Conservation (phyloP, 768 basidiomycete species). For the Mycena galopus region DNA sequence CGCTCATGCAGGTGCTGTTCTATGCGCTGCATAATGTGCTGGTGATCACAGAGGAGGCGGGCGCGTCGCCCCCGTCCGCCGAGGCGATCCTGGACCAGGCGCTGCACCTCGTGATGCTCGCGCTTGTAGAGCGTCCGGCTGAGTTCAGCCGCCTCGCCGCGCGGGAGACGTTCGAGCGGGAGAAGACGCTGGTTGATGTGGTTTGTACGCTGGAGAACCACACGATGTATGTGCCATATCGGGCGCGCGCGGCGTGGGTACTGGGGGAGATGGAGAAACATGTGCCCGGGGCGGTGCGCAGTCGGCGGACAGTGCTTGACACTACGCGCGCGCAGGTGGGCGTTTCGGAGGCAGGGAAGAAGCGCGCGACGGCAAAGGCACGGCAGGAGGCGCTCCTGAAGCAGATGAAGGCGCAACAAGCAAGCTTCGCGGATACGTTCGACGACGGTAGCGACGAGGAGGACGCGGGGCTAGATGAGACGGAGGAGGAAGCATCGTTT, state of each 20-base stretch:
- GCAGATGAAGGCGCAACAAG: conserved; percentile 95
- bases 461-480: conserved; percentile 71
- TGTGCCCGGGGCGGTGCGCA: conserved; percentile 63
- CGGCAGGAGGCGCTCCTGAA: conserved; percentile 92
- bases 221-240: conserved; percentile 80
- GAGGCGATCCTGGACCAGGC: conserved; percentile 94
- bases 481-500: conserved; percentile 66
- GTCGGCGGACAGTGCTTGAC: conserved; percentile 60
- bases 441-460: conserved; percentile 78
- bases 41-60: conserved; percentile 69
- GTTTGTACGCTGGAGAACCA: conserved; percentile 85
- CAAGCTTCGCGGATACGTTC: conserved; percentile 84
- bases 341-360: conserved; percentile 76
- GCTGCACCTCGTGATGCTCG: conserved; percentile 89
- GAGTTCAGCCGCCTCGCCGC: conserved; percentile 73
- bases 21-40: conserved; percentile 84
- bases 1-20: conserved; percentile 85
- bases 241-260: conserved; percentile 81
- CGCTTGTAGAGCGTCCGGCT: conserved; percentile 76
- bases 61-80: conserved; percentile 76
- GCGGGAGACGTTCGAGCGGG: conserved; percentile 67
- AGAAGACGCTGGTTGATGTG: conserved; percentile 75
- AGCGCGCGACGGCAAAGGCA: conserved; percentile 82
- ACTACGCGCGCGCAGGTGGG: conserved; percentile 48
- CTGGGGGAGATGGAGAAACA: conserved; percentile 69